A percentile compares a stretch with the other conserved stretches of the same genome.
Conservation (phyloP, 2,329 filamentous ascomycete species). For the Colletotrichum sp. region DNA sequence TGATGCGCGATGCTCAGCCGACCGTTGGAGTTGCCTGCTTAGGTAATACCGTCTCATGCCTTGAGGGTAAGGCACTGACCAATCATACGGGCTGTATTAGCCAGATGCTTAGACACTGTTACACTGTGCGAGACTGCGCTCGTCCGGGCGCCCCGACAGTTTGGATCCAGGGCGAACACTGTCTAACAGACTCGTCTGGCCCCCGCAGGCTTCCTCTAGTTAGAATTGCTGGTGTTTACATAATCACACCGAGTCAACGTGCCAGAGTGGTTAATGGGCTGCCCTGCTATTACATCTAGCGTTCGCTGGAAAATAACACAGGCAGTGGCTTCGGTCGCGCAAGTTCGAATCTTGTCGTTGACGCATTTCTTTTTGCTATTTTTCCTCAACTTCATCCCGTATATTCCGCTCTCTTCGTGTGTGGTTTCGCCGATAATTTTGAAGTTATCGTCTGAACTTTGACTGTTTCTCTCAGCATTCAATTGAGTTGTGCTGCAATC, state of each 20-base stretch:
- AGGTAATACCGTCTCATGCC: neutral
- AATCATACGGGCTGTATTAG: neutral
- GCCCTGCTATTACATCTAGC: slow-evolving; percentile 11
- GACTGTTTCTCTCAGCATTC: neutral
- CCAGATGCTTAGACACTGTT: neutral
- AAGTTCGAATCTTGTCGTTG: slow-evolving; percentile 23
- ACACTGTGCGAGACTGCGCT: neutral
- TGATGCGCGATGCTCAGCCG: neutral
- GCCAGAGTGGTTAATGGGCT: slow-evolving; percentile 23
- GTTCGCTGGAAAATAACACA: neutral
- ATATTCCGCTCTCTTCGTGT: neutral
- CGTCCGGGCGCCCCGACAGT: neutral
- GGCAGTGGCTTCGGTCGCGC: slow-evolving; percentile 22
- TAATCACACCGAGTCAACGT: slow-evolving; percentile 14
- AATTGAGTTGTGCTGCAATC: neutral
- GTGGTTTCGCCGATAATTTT: neutral
- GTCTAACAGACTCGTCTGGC: rapidly evolving
- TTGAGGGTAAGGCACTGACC: neutral
- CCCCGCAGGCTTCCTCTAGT: neutral
- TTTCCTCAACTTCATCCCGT: neutral
- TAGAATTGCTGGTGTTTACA: rapidly evolving
- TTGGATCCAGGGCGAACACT: too few relatives aligned
- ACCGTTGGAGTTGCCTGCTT: slow-evolving; percentile 2
- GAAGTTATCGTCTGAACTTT: neutral
- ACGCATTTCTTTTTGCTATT: neutral